Evolutionary conservation across 495 filamentous ascomycete genomes (phyloP).

Genomic region (Parachaetomium inaequale): DNA sequence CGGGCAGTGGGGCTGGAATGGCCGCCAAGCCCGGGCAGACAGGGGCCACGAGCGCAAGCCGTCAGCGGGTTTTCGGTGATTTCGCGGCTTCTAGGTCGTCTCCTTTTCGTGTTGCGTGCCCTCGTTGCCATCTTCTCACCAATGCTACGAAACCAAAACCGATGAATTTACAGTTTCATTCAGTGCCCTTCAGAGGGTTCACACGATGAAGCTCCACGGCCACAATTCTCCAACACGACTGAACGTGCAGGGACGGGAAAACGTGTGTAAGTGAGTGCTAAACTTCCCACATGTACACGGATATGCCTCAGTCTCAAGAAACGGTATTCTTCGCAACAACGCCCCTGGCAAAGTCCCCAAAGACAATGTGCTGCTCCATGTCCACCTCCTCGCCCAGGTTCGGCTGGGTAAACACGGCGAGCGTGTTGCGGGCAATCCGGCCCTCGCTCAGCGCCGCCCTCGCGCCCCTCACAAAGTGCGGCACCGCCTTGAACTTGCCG

Average conservation of each 20-base stretch:
- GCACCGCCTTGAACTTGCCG: conserved; percentile 88
- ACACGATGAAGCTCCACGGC: no score
- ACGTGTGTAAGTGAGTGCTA: background rate
- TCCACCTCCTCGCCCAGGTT: conserved; percentile 86
- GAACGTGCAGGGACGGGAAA: no score
- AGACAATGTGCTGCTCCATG: conserved; percentile 62
- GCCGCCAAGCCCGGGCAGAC: background rate
- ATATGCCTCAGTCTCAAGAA: conserved; percentile 19
- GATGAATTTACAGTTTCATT: no score
- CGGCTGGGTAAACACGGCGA: conserved; percentile 97
- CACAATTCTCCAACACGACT: no score
- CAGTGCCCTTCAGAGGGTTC: no score
- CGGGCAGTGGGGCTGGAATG: background rate
- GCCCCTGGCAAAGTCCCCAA: conserved; percentile 83
- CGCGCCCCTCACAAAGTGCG: conserved; percentile 87
- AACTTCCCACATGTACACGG: background rate
- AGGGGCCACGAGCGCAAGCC: no score
- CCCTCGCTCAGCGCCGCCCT: conserved; percentile 42
- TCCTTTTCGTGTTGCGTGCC: no score
- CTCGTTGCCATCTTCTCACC: no score
- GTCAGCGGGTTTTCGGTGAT: no score
- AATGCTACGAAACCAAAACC: no score
- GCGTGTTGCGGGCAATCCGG: conserved; percentile 78
- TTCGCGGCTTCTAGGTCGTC: no score
- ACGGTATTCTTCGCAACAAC: conserved; percentile 78